Evolutionary conservation across 139 green algal genomes (phyloP), one percentile per base, ranked within the genome.

Genomic region (Chlorella vulgaris): DNA sequence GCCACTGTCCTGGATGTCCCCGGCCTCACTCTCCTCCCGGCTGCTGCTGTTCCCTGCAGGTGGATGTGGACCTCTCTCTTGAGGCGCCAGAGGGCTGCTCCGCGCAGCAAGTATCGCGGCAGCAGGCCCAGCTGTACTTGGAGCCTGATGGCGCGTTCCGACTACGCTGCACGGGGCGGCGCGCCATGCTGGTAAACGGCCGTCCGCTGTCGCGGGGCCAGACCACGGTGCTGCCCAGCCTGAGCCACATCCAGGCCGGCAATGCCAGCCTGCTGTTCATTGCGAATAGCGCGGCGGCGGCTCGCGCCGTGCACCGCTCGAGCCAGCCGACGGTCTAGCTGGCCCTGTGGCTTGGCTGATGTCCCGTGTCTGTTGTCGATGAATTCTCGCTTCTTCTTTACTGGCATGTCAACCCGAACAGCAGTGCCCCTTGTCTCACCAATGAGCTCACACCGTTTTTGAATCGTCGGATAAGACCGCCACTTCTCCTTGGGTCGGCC

Each of bases 141-240:
- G 85, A 92, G 58, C 33, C 69, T 7, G 89, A 91, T 33, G 88
- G 88, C 22, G 76, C 88, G 24, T 94, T 91, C 69, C 78, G 82
- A 77, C 85, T 96, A 70, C 38, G 81, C 40, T 81, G 81, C 84
- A 63, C 58, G 26, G 89, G 89, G 15, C 82, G 83, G 21, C 65
- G 85, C 24, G 5, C 15, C 1, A 42, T 91, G 69, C 33, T 29
- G 13, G 88, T 91, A 18, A 88, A 91, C 66, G 88, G 88, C 26
- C 15, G 4, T 21, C 55, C 80, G 69, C 67, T 92, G 55, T 24
- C 66, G 22, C 70, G 29, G 3, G 85, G 84, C 1, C 8, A 78
- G 29, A 53, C 58, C 5, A 69, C 69, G 33, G 19, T 33, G 43
- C 69, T 92, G 83, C 81, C 71, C 26, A 88, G 87, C 62, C 74